These are phyloP conservation scores for Epithele typhae DNA, from an alignment of 768 basidiomycete species.

Conservation along the genomic window DNA sequence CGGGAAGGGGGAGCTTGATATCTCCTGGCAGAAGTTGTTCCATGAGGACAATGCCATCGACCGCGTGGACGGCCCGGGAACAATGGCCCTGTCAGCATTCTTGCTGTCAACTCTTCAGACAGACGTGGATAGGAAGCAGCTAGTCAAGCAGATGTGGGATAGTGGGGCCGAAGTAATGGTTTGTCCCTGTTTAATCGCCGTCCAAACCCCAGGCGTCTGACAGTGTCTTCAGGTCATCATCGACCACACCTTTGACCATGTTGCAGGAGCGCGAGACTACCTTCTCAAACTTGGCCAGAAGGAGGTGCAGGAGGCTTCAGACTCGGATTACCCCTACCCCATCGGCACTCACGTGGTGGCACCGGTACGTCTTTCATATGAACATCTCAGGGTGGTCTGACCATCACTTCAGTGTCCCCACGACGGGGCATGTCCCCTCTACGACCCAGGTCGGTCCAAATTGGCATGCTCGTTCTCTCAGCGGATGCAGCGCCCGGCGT, in stretches of 20 bases:
- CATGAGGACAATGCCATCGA: constrained; percentile 40
- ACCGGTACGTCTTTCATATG: constrained; percentile 51
- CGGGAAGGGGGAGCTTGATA: constrained; percentile 38
- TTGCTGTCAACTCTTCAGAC: constrained; percentile 70
- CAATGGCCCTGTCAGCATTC: constrained; percentile 83
- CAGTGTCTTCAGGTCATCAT: constrained; percentile 59
- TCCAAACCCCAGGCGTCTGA: neutral
- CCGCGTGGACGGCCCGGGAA: constrained; percentile 40
- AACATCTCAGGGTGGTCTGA: too few relatives aligned
- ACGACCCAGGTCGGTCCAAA: constrained; percentile 45
- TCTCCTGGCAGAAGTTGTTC: constrained; percentile 57
- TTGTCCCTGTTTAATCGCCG: constrained; percentile 5
- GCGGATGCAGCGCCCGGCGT: constrained; percentile 79
- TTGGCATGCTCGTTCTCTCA: constrained; percentile 83
- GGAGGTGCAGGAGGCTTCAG: too few relatives aligned
- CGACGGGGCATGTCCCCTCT: constrained; percentile 78
- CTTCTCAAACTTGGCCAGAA: constrained; percentile 61
- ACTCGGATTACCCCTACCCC: constrained; percentile 43
- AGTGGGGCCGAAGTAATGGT: constrained; percentile 86
- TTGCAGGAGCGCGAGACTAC: constrained; percentile 75
- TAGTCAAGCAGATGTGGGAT: constrained; percentile 87
- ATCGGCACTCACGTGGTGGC: constrained; percentile 83
- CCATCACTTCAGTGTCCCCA: constrained; percentile 73
- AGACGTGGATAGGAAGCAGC: constrained; percentile 51
- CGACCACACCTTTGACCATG: constrained; percentile 78